Evolutionary conservation across 371 early-diverging fungal genomes (phyloP), one percentile per base, ranked within the genome.

Genomic region (Rhizopus sp.): DNA sequence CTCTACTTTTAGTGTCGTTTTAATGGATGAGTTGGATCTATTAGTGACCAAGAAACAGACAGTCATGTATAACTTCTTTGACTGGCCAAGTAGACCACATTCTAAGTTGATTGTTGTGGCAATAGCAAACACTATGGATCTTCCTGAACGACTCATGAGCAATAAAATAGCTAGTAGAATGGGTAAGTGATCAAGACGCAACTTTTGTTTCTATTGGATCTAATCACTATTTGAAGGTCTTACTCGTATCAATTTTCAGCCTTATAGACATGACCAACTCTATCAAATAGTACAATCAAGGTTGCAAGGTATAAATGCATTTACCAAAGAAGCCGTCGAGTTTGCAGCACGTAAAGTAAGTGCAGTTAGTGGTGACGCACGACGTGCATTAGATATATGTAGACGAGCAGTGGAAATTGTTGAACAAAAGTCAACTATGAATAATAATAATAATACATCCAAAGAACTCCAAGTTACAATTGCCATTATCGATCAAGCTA

Each of bases 61-160:
- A 0, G 90, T 99, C 59, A 88, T 99, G 82, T 99, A 99, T 81
- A 97, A 98, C 68, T 92, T 99, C 64, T 94, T 98, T 62, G 96
- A 99, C 55, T 95, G 99, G 94, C 97, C 99, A 1, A 93, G 90
- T 55, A 78, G 88, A 45, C 81, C 86, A 2, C 73, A 88, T 50
- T 92, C 96, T 4, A 77, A 88, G 47, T 72, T 99, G 12, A 87
- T 98, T 55, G 90, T 99, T 0, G 82, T 99, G 16, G 95, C 97
- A 0, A 91, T 99, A 46, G 99, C 99, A 30, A 99, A 99, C 66
- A 99, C 99, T 0, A 97, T 99, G 93, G 97, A 99, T 69, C 76
- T 99, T 30, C 99, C 99, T 0, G 99, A 99, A 64, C 85, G 95
- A 49, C 82, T 93, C 75, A 83, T 97, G 47, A 82, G 86, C n/a